Base-by-base conservation (phyloP, 345 rosid genomes). In the Arabis hirsuta region DNA sequence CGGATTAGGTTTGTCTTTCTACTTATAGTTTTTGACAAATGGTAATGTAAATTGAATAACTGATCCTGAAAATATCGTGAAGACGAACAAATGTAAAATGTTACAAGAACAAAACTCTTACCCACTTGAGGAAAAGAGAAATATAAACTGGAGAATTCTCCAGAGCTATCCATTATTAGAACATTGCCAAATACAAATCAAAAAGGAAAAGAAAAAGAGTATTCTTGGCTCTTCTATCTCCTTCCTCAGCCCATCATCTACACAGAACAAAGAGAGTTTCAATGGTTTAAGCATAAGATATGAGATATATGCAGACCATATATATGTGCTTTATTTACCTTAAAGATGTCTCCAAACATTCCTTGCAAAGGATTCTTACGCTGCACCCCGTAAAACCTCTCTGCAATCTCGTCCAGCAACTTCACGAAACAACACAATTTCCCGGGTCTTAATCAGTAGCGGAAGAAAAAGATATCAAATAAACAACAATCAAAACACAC, bases 301-400 rank as follows among this genome's bases (percentile, higher is more conserved):
- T 31, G 60, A 67, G 24, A 42, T 67, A 52, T 29, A 22, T 42
- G 36, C 53, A 9, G 14, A 51, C 42, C 41, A 14, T 11, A 59
- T 22, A 14, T 41, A 45, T 29, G 26, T 34, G 3, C 12, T 54
- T 63, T 27, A 0, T 39, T 62, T 50, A 86, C 96, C 92, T 91
- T 83, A 76, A 94, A 86, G 52, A 91, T 65, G 62, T 94, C 98
- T 14, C 98, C 96, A 47, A 94, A 89, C 86, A 91, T 81, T 73
- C 92, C 92, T 80, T 89, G 92, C 68, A 94, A 59, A 45, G 91
- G 95, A 85, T 86, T 88, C 76, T 85, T 87, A 51, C 95, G 97
- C 51, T 71, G 85, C 51, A 89, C 91, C 13, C 98, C 96, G 19
- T 83, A 91, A 63, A 89, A 89, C 83, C 69, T 82, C 83, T 91